phyloP scores from a whole-genome alignment of 306 rosid genomes.

The Prunus mira region DNA sequence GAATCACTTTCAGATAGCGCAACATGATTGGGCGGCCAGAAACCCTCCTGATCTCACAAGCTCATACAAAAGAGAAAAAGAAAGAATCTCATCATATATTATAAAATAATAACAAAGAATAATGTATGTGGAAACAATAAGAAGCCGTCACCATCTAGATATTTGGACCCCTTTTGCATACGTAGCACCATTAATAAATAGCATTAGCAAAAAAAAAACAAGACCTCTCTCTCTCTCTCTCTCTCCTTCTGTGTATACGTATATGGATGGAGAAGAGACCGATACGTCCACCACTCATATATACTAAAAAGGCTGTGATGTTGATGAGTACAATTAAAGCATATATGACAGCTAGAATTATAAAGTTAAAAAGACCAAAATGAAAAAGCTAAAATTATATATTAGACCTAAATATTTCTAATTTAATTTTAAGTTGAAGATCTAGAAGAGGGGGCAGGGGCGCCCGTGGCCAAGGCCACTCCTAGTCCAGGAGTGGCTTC shows the following conservation, averaged over 20 bases:
- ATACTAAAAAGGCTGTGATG: constrained; percentile 46
- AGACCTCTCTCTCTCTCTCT: not conserved
- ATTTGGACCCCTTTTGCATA: constrained; percentile 37
- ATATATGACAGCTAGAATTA: too few relatives aligned
- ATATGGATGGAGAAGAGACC: constrained; percentile 7
- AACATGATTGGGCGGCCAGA: constrained; percentile 47
- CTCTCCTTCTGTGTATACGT: constrained; percentile 11
- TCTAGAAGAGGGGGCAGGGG: too few relatives aligned
- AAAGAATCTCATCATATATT: constrained; percentile 32
- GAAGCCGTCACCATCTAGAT: constrained; percentile 38
- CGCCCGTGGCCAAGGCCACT: too few relatives aligned
- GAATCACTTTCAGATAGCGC: constrained; percentile 48
- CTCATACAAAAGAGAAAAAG: constrained; percentile 5
- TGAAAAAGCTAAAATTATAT: too few relatives aligned
- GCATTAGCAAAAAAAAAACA: not conserved
- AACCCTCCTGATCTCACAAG: constrained; percentile 28
- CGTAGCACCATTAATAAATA: not conserved
- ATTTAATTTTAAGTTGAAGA: too few relatives aligned
- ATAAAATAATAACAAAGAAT: constrained; percentile 36
- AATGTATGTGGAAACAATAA: constrained; percentile 52
- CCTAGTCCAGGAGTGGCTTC: too few relatives aligned
- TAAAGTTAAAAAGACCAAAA: too few relatives aligned
- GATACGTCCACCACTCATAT: constrained; percentile 26
- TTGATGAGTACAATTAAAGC: constrained; percentile 29
- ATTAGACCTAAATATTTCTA: too few relatives aligned